Conservation (phyloP, 2,329 filamentous ascomycete genomes). For the Calonectria pseudoturangicola region DNA sequence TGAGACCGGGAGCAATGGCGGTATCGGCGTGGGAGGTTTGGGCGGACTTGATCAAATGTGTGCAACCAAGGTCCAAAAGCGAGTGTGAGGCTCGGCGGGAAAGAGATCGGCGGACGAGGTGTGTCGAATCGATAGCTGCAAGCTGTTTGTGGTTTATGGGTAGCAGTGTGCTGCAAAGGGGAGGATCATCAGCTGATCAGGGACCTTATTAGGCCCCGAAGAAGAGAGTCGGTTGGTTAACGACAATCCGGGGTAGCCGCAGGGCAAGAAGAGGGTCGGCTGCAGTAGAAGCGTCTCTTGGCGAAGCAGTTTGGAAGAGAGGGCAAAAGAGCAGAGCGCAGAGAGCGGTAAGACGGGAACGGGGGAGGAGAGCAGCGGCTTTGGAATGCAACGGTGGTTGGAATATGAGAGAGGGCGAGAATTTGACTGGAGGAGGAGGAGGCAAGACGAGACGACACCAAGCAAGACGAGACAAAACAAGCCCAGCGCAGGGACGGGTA, state of each 20-base stretch:
- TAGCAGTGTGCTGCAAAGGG: slow-evolving; percentile 52
- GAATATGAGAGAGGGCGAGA: slow-evolving; percentile 23
- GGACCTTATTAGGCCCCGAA: slow-evolving; percentile 49
- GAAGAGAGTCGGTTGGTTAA: slow-evolving; percentile 49
- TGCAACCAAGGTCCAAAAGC: slow-evolving; percentile 34
- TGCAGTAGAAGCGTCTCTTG: slow-evolving; percentile 33
- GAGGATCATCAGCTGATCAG: slow-evolving; percentile 57
- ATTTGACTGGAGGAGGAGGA: background rate
- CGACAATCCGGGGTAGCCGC: slow-evolving; percentile 54
- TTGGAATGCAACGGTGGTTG: background rate
- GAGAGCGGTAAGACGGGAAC: background rate
- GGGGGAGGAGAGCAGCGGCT: background rate
- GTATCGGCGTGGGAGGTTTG: slow-evolving; percentile 13
- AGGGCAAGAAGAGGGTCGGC: slow-evolving; percentile 51
- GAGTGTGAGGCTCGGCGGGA: slow-evolving; percentile 37
- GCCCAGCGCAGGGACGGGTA: slow-evolving; percentile 9
- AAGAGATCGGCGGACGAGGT: slow-evolving; percentile 52
- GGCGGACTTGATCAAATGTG: background rate
- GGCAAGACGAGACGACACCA: background rate
- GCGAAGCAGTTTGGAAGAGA: slow-evolving; percentile 10
- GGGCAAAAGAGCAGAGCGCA: background rate
- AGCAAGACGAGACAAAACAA: slow-evolving; percentile 16
- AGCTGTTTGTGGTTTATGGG: slow-evolving; percentile 48
- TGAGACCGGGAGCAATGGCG: slow-evolving; percentile 25
- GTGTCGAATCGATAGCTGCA: slow-evolving; percentile 48